A percentile compares a stretch with the other conserved stretches of the same genome.
phyloP scores from a whole-genome alignment of 225 moss, liverwort and hornwort species.

The Asterella californica region DNA sequence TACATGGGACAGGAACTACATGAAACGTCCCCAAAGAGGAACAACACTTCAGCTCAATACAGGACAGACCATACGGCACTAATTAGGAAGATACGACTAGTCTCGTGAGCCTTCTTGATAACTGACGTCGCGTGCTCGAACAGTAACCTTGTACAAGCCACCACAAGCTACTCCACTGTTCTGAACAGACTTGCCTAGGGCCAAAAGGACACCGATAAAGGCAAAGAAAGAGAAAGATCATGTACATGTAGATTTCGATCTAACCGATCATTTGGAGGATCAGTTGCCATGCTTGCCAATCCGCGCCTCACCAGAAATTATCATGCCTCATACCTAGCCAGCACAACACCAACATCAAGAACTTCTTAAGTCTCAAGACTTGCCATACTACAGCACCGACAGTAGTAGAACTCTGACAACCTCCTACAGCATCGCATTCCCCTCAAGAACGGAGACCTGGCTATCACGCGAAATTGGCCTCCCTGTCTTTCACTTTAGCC shows the following conservation, averaged over 20 bases:
- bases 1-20: background rate
- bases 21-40: background rate
- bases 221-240: conserved; percentile 15
- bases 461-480: conserved; percentile 8
- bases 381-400: background rate
- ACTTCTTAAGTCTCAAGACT: conserved; percentile 19
- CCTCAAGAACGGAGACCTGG: background rate
- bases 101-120: conserved; percentile 1
- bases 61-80: background rate
- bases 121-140: background rate
- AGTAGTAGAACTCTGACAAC: background rate
- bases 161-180: background rate
- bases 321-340: conserved; percentile 32
- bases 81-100: background rate
- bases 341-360: conserved; percentile 15
- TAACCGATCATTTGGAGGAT: conserved; percentile 47
- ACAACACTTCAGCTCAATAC: conserved; percentile 2
- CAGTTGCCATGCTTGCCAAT: conserved; percentile 54
- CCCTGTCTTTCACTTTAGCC: background rate
- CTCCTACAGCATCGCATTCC: conserved; percentile 3
- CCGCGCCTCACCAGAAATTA: conserved; percentile 43
- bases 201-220: background rate
- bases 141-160: background rate
- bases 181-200: background rate
- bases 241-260: conserved; percentile 48